These are phyloP conservation scores for Piper longum DNA, from an alignment of 164 flowering plant genomes.

Conservation along the genomic window DNA sequence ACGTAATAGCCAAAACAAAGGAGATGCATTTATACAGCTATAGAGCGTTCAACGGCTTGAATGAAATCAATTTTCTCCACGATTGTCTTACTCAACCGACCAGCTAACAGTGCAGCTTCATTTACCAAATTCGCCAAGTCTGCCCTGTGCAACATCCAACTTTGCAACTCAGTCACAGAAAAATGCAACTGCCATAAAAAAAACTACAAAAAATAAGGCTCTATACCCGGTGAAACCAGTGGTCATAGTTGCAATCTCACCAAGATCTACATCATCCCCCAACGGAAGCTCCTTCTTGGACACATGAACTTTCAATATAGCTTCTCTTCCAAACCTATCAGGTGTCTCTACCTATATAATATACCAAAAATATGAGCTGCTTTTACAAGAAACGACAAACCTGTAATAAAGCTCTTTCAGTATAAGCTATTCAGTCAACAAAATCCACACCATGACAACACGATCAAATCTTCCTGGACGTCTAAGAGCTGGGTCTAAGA, in stretches of 20 bases:
- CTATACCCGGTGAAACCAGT: constrained; percentile 93
- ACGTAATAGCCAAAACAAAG: background rate
- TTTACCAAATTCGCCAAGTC: constrained; percentile 97
- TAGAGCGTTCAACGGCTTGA: constrained; percentile 90
- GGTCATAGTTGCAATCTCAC: constrained; percentile 84
- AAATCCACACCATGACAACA: constrained; percentile 62
- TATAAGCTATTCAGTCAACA: constrained; percentile 1
- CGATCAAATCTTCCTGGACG: constrained; percentile 99
- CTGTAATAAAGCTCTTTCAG: background rate
- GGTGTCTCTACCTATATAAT: constrained; percentile 80
- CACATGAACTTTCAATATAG: constrained; percentile 82
- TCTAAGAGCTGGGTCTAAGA: constrained; percentile 92
- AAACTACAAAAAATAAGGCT: background rate
- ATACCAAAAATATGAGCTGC: background rate
- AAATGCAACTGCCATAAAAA: background rate
- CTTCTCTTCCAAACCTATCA: constrained; percentile 85
- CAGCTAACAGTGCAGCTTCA: constrained; percentile 98
- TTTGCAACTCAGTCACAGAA: constrained; percentile 7
- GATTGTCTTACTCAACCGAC: constrained; percentile 58
- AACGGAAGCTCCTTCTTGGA: constrained; percentile 89
- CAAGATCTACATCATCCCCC: constrained; percentile 56
- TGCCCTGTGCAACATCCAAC: constrained; percentile 56
- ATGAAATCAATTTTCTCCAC: constrained; percentile 86
- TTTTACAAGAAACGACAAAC: background rate
- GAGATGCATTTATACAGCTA: constrained; percentile 53